Base-by-base conservation (phyloP, 2,329 filamentous ascomycete species). In the Plenodomus lindquistii region DNA sequence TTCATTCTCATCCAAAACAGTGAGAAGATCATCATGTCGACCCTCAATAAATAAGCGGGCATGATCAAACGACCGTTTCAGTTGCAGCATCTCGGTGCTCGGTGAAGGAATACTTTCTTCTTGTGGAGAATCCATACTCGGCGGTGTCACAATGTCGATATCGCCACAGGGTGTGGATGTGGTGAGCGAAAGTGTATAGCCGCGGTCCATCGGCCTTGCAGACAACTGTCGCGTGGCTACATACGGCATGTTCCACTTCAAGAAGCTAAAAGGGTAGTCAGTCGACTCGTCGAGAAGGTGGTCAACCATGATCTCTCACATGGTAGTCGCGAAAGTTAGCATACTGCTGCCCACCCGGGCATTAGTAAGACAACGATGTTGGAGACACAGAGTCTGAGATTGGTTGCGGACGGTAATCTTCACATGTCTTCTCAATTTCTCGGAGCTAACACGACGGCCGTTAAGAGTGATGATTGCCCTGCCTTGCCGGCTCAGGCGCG, bases 231-330 rank as follows among this genome's bases (percentile, higher is more conserved):
- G 40, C 40, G 60, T 40, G 11, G 48, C 39, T 37, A 41, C 51
- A 46, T 64, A 64, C 15, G 64, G 62, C 31, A 65, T 48, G 24
- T 61, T 66, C 64, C 63, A 67, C 38, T 63, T 61, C 20, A 66
- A 37, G 34, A 67, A 66, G 37, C 58, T 65, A 38, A 24, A 9
- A n/a, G n/a, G n/a, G n/a, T n/a, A n/a, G n/a, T n/a, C n/a, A n/a
- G n/a, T n/a, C n/a, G n/a, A n/a, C n/a, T n/a, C n/a, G n/a, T n/a
- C n/a, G n/a, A n/a, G n/a, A n/a, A n/a, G n/a, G n/a, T n/a, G n/a
- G n/a, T n/a, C n/a, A n/a, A n/a, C n/a, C n/a, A n/a, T n/a, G n/a
- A n/a, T n/a, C n/a, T n/a, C 22, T 10, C 22, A 24, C 22, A 24
- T 24, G 22, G 6, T 24, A 10, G 5, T 24, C 6, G 22, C 22